phyloP scores from a whole-genome alignment of 2,329 filamentous ascomycete species.

The Diplodia seriata region DNA sequence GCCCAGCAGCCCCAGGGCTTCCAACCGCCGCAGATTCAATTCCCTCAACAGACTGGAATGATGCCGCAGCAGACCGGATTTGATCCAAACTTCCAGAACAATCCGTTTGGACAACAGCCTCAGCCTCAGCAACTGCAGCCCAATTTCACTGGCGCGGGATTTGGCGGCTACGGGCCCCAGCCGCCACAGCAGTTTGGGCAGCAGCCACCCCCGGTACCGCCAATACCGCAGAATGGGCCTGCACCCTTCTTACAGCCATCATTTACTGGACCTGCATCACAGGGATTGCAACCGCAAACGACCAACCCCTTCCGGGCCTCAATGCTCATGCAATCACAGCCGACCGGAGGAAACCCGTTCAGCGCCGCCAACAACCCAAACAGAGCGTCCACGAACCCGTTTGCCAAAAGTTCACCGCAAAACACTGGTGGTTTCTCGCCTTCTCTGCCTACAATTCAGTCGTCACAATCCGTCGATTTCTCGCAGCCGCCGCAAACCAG shows the following conservation, averaged over 20 bases:
- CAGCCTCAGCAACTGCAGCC: constrained; percentile 57
- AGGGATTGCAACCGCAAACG: constrained; percentile 54
- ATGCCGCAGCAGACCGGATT: constrained; percentile 33
- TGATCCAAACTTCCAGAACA: constrained; percentile 41
- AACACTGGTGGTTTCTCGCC: constrained; percentile 37
- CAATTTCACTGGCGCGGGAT: constrained; percentile 76
- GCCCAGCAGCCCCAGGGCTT: constrained; percentile 43
- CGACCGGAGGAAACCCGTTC: constrained; percentile 39
- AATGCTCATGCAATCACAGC: constrained; percentile 37
- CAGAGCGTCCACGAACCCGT: constrained; percentile 83
- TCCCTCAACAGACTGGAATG: constrained; percentile 38
- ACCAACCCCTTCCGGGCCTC: constrained; percentile 87
- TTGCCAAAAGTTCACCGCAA: constrained; percentile 66
- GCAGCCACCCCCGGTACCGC: neutral
- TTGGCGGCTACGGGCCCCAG: constrained; percentile 79
- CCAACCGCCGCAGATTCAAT: constrained; percentile 41
- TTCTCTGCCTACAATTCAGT: constrained; percentile 34
- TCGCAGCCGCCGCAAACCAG: constrained; percentile 42
- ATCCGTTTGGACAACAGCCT: constrained; percentile 50
- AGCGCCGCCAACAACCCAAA: constrained; percentile 49
- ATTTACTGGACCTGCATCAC: constrained; percentile 43
- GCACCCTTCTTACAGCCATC: constrained; percentile 23
- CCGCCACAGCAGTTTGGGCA: constrained; percentile 60
- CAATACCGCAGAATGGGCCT: constrained; percentile 38
- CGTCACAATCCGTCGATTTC: constrained; percentile 38